Conservation (phyloP, 2,329 filamentous ascomycete species). For the Purpureocillium takamizusanense region DNA sequence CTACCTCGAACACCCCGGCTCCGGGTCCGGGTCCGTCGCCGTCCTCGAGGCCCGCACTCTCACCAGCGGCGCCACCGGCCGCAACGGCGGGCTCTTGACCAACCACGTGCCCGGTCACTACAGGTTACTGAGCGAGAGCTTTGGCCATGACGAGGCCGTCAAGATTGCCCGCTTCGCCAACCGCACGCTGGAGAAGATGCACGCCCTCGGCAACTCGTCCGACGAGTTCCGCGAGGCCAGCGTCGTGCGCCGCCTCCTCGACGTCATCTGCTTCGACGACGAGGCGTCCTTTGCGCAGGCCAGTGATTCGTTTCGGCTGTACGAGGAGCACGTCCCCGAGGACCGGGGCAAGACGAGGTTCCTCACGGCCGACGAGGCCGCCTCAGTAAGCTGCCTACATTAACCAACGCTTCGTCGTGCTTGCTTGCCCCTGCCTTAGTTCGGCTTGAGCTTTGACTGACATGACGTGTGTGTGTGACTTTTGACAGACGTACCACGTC, state of each 20-base stretch:
- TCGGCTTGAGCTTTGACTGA: no score
- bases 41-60: slow-evolving; percentile 18
- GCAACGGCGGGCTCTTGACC: slow-evolving; percentile 19
- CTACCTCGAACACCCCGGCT: slow-evolving; percentile 10
- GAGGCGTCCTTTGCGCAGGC: slow-evolving; percentile 6
- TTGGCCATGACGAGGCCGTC: slow-evolving; percentile 25
- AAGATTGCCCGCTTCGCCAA: slow-evolving; percentile 33
- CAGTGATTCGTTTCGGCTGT: neutral
- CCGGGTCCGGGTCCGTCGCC: slow-evolving; percentile 5
- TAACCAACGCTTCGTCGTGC: no score
- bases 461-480: no score
- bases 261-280: slow-evolving; percentile 13
- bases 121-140: slow-evolving; percentile 14
- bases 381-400: slow-evolving; percentile 5
- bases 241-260: slow-evolving; percentile 10
- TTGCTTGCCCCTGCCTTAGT: no score
- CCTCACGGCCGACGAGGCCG: neutral
- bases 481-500: slow-evolving; percentile 12
- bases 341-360: slow-evolving; percentile 5
- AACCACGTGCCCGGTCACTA: slow-evolving; percentile 29
- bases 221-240: slow-evolving; percentile 7
- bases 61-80: slow-evolving; percentile 19
- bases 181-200: slow-evolving; percentile 20
- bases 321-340: slow-evolving; percentile 11
- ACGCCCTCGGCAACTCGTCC: slow-evolving; percentile 9